These are phyloP conservation scores for Lentinula guzmanii DNA, from an alignment of 768 basidiomycete species.

Conservation along the genomic window DNA sequence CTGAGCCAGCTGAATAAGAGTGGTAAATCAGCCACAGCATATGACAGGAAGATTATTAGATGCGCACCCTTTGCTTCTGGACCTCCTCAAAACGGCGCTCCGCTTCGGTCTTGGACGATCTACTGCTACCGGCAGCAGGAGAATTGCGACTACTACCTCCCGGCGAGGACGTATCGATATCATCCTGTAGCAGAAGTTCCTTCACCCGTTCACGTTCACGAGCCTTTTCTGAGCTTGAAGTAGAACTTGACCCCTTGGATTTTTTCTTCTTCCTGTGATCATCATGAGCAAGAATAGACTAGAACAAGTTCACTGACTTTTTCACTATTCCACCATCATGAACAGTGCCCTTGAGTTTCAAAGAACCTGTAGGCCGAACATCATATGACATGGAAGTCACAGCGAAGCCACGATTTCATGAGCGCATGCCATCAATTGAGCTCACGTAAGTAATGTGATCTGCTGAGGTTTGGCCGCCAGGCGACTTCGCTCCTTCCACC, in stretches of 20 bases:
- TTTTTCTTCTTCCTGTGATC: conserved; percentile 81
- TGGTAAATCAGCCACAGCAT: conserved; percentile 2
- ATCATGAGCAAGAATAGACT: conserved; percentile 6
- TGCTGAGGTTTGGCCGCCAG: conserved; percentile 9
- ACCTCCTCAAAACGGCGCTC: conserved; percentile 84
- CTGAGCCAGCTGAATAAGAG: conserved; percentile 50
- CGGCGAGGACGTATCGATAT: conserved; percentile 36
- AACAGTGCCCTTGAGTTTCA: conserved; percentile 85
- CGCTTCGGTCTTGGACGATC: conserved; percentile 71
- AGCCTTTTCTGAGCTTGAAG: conserved; percentile 28
- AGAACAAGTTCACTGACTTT: conserved; percentile 47
- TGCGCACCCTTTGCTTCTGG: conserved; percentile 72
- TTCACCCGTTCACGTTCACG: conserved; percentile 43
- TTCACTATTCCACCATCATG: conserved; percentile 76
- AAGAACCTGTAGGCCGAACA: conserved; percentile 78
- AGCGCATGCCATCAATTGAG: not conserved
- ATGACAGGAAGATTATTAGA: not conserved
- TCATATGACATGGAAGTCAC: conserved; percentile 66
- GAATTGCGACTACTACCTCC: conserved; percentile 57
- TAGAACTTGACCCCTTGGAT: conserved; percentile 46
- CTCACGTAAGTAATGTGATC: not conserved
- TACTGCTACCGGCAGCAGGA: conserved; percentile 44
- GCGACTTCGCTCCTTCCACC: conserved; percentile 6
- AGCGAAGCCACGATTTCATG: not conserved
- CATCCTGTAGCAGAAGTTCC: conserved; percentile 45